Percentiles rank a stretch among this genome's conserved stretches.
phyloP scores from a whole-genome alignment of 441 rosid genomes.

The Bocquillonia castaneifolia region DNA sequence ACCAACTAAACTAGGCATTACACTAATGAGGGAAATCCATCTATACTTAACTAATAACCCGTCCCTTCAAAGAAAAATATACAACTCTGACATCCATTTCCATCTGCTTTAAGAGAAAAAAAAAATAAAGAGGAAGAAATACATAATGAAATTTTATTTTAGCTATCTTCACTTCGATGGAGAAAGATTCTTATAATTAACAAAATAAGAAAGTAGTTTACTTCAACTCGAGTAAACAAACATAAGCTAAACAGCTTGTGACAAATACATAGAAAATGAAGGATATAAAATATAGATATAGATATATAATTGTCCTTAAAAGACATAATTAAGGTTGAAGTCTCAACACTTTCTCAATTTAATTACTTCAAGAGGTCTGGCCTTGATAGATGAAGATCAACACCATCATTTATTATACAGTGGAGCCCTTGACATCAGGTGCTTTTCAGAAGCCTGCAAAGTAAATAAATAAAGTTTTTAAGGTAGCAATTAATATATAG shows the following conservation, averaged over 20 bases:
- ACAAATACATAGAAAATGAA: constrained; percentile 15
- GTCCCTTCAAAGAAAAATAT: background rate
- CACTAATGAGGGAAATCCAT: no score
- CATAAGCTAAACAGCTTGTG: constrained; percentile 23
- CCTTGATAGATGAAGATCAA: constrained; percentile 15
- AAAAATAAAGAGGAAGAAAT: background rate
- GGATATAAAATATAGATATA: background rate
- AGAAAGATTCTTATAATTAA: constrained; percentile 1
- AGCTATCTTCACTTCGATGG: background rate
- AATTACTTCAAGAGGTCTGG: constrained; percentile 17
- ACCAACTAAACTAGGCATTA: no score
- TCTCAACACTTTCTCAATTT: constrained; percentile 3
- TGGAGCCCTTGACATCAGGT: constrained; percentile 36
- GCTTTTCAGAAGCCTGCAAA: constrained; percentile 44
- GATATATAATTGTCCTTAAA: constrained; percentile 13
- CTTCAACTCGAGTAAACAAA: constrained; percentile 22
- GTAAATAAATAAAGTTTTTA: background rate
- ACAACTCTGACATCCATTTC: background rate
- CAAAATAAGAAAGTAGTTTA: constrained; percentile 13
- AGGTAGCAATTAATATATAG: background rate
- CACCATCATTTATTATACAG: constrained; percentile 32
- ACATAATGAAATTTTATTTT: background rate
- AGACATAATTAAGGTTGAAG: constrained; percentile 16
- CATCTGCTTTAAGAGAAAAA: background rate
- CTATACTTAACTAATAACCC: no score